phyloP scores from a whole-genome alignment of 2,329 filamentous ascomycete genomes.

The Colletotrichum liaoningense region DNA sequence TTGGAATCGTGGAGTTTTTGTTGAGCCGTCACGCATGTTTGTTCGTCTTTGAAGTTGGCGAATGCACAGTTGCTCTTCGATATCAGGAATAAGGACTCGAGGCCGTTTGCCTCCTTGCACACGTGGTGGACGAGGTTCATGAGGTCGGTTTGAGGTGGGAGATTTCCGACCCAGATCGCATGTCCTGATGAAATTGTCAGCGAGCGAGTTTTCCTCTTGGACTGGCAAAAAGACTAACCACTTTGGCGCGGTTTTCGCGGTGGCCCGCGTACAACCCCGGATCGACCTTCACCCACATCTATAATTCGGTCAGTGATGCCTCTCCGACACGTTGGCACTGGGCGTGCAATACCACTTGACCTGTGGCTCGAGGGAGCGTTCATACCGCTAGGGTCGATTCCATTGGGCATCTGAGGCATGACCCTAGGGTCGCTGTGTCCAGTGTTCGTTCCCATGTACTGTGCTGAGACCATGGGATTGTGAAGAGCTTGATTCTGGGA shows the following conservation, averaged over 20 bases:
- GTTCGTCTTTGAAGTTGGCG: slow-evolving; percentile 90
- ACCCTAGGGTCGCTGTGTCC: slow-evolving; percentile 42
- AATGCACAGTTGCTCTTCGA: slow-evolving; percentile 98
- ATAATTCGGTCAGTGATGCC: not conserved
- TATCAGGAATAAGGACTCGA: slow-evolving; percentile 93
- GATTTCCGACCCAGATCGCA: slow-evolving; percentile 95
- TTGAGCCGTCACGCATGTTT: slow-evolving; percentile 80
- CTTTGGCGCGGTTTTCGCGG: slow-evolving; percentile 70
- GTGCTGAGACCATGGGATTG: slow-evolving; percentile 47
- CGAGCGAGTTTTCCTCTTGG: slow-evolving; percentile 18
- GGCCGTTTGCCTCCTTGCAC: slow-evolving; percentile 79
- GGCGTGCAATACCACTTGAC: not conserved
- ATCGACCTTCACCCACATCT: slow-evolving; percentile 43
- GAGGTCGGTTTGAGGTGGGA: slow-evolving; percentile 85
- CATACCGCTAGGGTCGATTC: slow-evolving; percentile 27
- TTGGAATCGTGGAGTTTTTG: slow-evolving; percentile 89
- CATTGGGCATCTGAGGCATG: slow-evolving; percentile 35
- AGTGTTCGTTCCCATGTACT: slow-evolving; percentile 45
- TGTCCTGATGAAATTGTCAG: slow-evolving; percentile 68
- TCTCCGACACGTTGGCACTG: not conserved
- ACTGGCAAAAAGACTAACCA: slow-evolving; percentile 52
- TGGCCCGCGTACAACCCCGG: slow-evolving; percentile 62
- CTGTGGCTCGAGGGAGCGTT: slow-evolving; percentile 1
- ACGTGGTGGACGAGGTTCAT: slow-evolving; percentile 92
- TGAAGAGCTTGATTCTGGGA: slow-evolving; percentile 46